Base-by-base conservation (phyloP, 208 protist species). In the Trypanosoma vivax region DNA sequence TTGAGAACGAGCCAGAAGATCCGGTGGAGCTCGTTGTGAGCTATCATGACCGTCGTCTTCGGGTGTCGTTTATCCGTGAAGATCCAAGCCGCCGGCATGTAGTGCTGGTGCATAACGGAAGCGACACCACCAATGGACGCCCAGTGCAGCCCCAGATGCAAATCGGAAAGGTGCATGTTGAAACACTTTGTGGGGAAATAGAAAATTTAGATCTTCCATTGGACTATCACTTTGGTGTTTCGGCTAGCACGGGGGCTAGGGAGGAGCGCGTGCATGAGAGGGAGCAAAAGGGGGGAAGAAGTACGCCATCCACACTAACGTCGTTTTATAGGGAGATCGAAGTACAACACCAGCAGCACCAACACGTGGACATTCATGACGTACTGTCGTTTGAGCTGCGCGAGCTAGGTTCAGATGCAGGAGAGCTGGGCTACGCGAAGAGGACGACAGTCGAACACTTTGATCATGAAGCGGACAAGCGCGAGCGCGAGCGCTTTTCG, bases 341-440 rank as follows among this genome's bases (percentile, higher is more conserved):
- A 19, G 52, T 41, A 1, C 57, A 62, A 30, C 21, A 29, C 27
- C 50, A 57, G 16, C 42, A 64, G 2, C n/a, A n/a, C n/a, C n/a
- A n/a, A n/a, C 82, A 90, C 45, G 79, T 90, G 14, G 83, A 90
- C 50, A 67, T 87, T 11, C 83, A 90, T 53, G 83, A 90, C 49
- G 65, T 84, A 10, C 53, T 71, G 34, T 61, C 55, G 50, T 73
- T 90, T 42, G 75, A 90, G 52, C 43, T 90, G 30, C 83, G 83
- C 30, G 83, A 87, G 43, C 61, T 90, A 27, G 83, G 78, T 21
- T 60, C 55, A 21, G 75, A 90, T 46, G 69, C 79, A 0, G 82
- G 76, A 61, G 67, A 58, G 18, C 85, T 90, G 82, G 75, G 82
- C 0, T 85, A 89, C 56, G 76, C 70, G 40, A 89, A 86, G 62